Percentiles rank a stretch among this genome's conserved stretches.
These are phyloP conservation scores for Cercospora sesami DNA, from an alignment of 2,329 filamentous ascomycete species.

Conservation along the genomic window DNA sequence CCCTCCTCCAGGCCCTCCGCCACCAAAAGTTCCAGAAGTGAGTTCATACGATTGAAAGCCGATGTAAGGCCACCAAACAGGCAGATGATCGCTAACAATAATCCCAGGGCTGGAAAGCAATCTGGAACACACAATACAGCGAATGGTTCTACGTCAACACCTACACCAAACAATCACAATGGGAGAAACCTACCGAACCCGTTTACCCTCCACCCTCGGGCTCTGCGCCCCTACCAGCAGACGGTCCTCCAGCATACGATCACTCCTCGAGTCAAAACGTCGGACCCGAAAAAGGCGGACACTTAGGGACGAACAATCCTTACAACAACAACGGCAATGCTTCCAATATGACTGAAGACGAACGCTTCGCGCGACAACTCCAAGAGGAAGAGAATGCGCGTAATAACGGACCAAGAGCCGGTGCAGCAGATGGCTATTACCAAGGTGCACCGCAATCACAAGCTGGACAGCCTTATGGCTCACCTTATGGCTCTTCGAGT, in stretches of 20 bases:
- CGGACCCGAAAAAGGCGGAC: constrained; percentile 48
- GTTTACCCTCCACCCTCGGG: constrained; percentile 55
- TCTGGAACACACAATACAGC: constrained; percentile 85
- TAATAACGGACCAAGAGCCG: constrained; percentile 22
- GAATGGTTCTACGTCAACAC: constrained; percentile 95
- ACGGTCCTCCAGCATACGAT: constrained; percentile 66
- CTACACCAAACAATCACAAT: constrained; percentile 84
- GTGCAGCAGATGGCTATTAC: constrained; percentile 54
- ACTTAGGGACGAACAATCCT: constrained; percentile 68
- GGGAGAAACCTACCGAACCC: constrained; percentile 76
- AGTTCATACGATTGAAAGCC: not conserved
- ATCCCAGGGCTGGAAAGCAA: constrained; percentile 77
- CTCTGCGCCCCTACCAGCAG: constrained; percentile 45
- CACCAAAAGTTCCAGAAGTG: constrained; percentile 29
- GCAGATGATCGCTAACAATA: not conserved
- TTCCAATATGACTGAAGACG: constrained; percentile 62
- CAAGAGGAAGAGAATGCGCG: constrained; percentile 81
- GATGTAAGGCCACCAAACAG: not conserved
- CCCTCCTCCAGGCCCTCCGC: constrained; percentile 36
- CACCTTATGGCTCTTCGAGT: constrained; percentile 21
- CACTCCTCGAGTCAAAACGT: constrained; percentile 44
- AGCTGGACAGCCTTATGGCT: constrained; percentile 34
- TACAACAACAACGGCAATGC: constrained; percentile 47
- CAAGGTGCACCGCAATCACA: constrained; percentile 19
- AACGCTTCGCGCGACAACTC: constrained; percentile 69